Conservation (phyloP, 2,329 filamentous ascomycete species). For the Samsoniella hepiali region DNA sequence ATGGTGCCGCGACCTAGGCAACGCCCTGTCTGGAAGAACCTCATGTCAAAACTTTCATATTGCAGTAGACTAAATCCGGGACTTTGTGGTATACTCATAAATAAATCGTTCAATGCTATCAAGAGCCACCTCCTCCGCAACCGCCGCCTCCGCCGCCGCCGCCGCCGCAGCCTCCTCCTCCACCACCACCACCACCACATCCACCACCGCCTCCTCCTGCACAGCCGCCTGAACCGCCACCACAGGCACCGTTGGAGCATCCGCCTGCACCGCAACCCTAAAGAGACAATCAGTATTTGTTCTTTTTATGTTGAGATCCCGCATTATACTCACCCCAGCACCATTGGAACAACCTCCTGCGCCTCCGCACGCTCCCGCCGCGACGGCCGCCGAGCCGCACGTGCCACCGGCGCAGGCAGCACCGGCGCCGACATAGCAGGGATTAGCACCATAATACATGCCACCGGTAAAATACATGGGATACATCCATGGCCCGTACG, state of each 20-base stretch:
- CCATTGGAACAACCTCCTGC: constrained; percentile 26
- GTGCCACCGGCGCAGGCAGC: constrained; percentile 45
- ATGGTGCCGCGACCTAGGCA: too few species aligned
- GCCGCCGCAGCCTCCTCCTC: constrained; percentile 21
- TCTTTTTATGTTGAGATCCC: too few species aligned
- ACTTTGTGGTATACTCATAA: not conserved
- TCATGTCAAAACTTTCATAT: too few species aligned
- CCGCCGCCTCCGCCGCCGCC: constrained; percentile 20
- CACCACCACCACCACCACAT: constrained; percentile 22
- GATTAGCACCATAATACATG: constrained; percentile 46
- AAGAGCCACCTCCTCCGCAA: not conserved
- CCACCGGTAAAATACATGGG: constrained; percentile 42
- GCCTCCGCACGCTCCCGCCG: constrained; percentile 43
- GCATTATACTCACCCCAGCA: not conserved
- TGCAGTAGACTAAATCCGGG: not conserved
- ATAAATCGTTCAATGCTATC: not conserved
- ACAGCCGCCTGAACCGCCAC: constrained; percentile 20
- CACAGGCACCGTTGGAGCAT: constrained; percentile 23
- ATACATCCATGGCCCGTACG: constrained; percentile 47
- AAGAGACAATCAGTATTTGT: constrained; percentile 25
- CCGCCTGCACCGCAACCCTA: constrained; percentile 18
- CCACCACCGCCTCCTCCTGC: constrained; percentile 19
- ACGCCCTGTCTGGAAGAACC: too few species aligned
- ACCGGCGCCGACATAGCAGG: constrained; percentile 32
- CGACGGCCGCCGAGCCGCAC: constrained; percentile 40